Conservation (phyloP, 2,329 filamentous ascomycete genomes). For the Chrysoporthe puriensis region DNA sequence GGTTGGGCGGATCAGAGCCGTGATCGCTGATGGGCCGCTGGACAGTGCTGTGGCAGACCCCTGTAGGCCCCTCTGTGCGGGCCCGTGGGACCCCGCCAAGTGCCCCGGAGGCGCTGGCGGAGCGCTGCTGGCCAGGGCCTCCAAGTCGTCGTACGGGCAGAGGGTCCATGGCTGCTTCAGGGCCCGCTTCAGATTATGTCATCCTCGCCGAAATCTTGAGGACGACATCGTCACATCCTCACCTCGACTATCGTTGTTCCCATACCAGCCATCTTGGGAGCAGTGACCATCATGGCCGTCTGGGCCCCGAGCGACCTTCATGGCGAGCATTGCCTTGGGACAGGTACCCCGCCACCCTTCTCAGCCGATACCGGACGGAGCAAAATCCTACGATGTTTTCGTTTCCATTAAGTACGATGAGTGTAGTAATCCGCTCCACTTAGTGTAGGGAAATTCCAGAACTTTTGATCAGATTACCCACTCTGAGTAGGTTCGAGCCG, state of each 20-base stretch:
- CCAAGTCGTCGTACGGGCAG: no score
- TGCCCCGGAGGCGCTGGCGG: not conserved
- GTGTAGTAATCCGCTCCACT: not conserved
- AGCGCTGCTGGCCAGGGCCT: not conserved
- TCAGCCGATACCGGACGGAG: slow-evolving; percentile 2
- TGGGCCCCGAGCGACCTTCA: not conserved
- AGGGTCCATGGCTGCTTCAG: no score
- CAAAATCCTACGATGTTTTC: not conserved
- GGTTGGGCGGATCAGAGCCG: slow-evolving; percentile 1
- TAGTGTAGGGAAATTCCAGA: not conserved
- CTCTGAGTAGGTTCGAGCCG: not conserved
- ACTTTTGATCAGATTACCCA: not conserved
- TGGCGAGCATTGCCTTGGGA: not conserved
- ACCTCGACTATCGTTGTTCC: no score
- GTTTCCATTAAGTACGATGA: not conserved
- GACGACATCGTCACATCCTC: no score
- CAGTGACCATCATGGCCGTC: not conserved
- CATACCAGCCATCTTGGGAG: not conserved
- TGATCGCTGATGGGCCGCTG: no score
- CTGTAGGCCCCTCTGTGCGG: not conserved
- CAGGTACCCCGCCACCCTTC: not conserved
- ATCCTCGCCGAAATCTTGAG: not conserved
- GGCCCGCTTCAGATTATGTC: not conserved
- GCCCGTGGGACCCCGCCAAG: not conserved
- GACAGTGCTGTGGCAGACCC: not conserved